phyloP scores from a whole-genome alignment of 2,329 filamentous ascomycete species.

The Emergomyces orientalis region DNA sequence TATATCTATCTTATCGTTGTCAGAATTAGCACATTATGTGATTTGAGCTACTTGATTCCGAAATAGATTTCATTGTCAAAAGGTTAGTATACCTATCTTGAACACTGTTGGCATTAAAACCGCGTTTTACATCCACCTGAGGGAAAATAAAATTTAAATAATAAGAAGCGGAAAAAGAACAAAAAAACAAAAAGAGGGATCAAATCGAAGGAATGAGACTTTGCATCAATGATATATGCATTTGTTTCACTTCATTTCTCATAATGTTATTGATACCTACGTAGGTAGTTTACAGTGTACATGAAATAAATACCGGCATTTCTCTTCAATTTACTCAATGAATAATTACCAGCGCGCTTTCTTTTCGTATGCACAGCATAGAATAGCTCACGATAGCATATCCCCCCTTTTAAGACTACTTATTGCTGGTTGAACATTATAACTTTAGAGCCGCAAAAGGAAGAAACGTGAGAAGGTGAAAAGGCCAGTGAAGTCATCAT shows the following conservation, averaged over 20 bases:
- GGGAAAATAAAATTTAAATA: neutral
- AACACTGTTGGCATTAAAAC: neutral
- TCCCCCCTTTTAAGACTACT: neutral
- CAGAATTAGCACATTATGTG: neutral
- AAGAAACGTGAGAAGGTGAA: neutral
- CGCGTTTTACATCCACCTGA: neutral
- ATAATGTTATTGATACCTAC: neutral
- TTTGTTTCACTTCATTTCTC: neutral
- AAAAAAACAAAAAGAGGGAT: neutral
- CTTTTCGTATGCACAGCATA: neutral
- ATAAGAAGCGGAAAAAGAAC: neutral
- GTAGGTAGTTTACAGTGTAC: neutral
- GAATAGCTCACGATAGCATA: no score
- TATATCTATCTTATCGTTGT: neutral
- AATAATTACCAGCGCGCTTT: neutral
- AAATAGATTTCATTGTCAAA: neutral
- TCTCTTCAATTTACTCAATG: neutral
- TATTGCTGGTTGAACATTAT: neutral
- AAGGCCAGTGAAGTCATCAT: neutral
- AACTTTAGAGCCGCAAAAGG: neutral
- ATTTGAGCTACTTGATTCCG: neutral
- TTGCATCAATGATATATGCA: neutral
- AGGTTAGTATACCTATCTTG: neutral
- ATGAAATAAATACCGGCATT: neutral
- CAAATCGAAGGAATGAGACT: neutral